Base-by-base conservation (phyloP, 179 eudicot genomes). In the Silene coronaria region DNA sequence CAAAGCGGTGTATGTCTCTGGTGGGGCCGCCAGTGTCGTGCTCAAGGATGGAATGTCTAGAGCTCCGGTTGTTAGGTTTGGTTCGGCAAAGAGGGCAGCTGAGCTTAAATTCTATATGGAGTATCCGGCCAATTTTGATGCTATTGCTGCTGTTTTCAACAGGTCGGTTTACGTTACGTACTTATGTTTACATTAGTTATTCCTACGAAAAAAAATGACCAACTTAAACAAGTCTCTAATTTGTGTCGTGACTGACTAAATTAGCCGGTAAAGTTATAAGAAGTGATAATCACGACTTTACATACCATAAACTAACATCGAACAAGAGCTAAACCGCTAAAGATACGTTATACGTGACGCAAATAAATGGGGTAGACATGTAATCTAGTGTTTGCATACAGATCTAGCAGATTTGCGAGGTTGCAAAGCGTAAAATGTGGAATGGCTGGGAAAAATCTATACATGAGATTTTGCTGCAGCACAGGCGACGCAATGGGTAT, bases 401-500 rank as follows among this genome's bases (percentile, higher is more conserved):
- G 85, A 45, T 83, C 83, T 17, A 83, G 83, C 61, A 71, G 70
- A 71, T 74, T 28, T 59, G 85, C 62, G 32, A 80, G 72, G 74
- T 53, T 83, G 55, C 85, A 83, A 46, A 77, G 81, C 63, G n/a
- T 83, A 19, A 80, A 83, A 70, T 73, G 85, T 58, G 78, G 61
- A 46, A 70, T 83, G 1, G 83, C 85, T 13, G 83, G 85, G 30
- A 80, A 65, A 70, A 80, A 83, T 64, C 45, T 83, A 67, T 83
- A 80, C 76, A 80, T 77, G 58, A 80, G 85, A 45, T 83, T 77
- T 34, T 62, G 70, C 59, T 77, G 81, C 74, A 74, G 76, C 67
- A 83, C 83, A 1, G 83, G 83, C 0, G 85, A 83, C 66, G 82
- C 85, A 13, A 83, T 83, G 85, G 85, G 83, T 2, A 83, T 83